A percentile compares a stretch with the other conserved stretches of the same genome.
These are phyloP conservation scores for Apiotrichum gamsii DNA, from an alignment of 1,284 basidiomycete species.

Conservation along the genomic window DNA sequence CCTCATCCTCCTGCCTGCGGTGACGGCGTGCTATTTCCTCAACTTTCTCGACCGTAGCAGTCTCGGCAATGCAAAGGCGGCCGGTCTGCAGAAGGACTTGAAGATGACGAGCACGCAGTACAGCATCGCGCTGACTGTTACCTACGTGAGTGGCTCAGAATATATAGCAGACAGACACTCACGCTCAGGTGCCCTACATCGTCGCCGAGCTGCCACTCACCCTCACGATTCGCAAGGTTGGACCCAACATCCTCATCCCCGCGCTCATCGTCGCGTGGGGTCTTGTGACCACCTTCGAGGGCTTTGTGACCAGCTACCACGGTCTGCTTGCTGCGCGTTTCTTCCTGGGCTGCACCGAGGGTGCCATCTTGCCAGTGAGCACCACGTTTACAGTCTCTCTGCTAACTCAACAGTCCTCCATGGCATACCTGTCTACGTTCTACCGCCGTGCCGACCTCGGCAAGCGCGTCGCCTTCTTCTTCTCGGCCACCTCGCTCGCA, in stretches of 20 bases:
- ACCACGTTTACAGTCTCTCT: too few species aligned
- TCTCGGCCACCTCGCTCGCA: slow-evolving; percentile 52
- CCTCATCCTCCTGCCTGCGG: slow-evolving; percentile 21
- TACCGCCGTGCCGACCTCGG: slow-evolving; percentile 53
- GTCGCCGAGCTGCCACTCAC: slow-evolving; percentile 29
- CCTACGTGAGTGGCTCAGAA: too few species aligned
- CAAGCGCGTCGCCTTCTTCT: slow-evolving; percentile 53
- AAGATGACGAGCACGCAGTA: slow-evolving; percentile 25
- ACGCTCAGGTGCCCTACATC: too few species aligned
- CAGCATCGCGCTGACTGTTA: slow-evolving; percentile 25
- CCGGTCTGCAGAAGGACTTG: slow-evolving; percentile 50
- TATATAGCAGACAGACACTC: too few species aligned
- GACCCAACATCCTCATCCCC: slow-evolving; percentile 47
- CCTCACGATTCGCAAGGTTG: slow-evolving; percentile 19
- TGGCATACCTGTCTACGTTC: slow-evolving; percentile 52
- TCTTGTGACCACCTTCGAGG: slow-evolving; percentile 56
- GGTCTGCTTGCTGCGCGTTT: slow-evolving; percentile 60
- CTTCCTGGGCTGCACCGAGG: slow-evolving; percentile 61
- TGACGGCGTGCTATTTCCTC: slow-evolving; percentile 27
- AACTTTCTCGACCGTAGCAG: slow-evolving; percentile 54
- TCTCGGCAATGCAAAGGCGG: slow-evolving; percentile 55
- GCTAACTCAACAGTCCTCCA: too few species aligned
- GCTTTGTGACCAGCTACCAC: slow-evolving; percentile 54
- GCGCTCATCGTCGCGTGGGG: slow-evolving; percentile 53
- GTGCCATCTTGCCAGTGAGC: slow-evolving; percentile 61